Evolutionary conservation across 371 early-diverging fungal genomes (phyloP).

Genomic region (Entomophthora muscae): DNA sequence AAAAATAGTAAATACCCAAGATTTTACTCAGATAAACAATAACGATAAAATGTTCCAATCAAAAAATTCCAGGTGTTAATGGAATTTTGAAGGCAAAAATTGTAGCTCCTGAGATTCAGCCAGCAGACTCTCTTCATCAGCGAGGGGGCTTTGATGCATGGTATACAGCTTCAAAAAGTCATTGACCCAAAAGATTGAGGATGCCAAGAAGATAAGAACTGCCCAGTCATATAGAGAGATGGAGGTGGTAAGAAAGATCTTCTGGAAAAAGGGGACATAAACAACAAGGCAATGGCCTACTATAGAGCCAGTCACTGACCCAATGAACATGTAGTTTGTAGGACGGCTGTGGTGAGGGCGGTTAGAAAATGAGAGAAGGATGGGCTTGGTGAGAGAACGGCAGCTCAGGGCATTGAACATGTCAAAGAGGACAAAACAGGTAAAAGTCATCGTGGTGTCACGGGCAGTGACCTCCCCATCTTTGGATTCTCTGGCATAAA

Average conservation of each 20-base stretch:
- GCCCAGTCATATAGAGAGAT: not conserved
- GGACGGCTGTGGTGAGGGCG: conserved; percentile 30
- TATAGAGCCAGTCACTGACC: conserved; percentile 62
- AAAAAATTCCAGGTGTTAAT: too few relatives aligned
- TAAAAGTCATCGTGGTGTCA: conserved; percentile 93
- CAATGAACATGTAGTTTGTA: conserved; percentile 73
- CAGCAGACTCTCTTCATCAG: too few relatives aligned
- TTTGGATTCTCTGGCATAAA: conserved; percentile 59
- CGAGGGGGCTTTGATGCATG: too few relatives aligned
- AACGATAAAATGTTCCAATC: too few relatives aligned
- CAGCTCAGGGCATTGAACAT: conserved; percentile 89
- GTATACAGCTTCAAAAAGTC: too few relatives aligned
- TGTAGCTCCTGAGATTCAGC: too few relatives aligned
- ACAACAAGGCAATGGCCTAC: conserved; percentile 75
- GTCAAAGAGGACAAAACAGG: conserved; percentile 88
- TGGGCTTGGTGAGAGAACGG: conserved; percentile 67
- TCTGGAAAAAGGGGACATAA: conserved; percentile 76
- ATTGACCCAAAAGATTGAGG: not conserved
- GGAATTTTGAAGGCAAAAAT: too few relatives aligned
- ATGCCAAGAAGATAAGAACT: not conserved
- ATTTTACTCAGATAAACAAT: too few relatives aligned
- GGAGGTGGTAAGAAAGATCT: conserved; percentile 76
- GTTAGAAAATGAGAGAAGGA: conserved; percentile 29
- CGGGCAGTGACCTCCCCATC: conserved; percentile 55
- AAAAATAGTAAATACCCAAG: too few relatives aligned